These are phyloP conservation scores for Camellia granthamiana DNA, from an alignment of 148 eudicot genomes.

Conservation along the genomic window DNA sequence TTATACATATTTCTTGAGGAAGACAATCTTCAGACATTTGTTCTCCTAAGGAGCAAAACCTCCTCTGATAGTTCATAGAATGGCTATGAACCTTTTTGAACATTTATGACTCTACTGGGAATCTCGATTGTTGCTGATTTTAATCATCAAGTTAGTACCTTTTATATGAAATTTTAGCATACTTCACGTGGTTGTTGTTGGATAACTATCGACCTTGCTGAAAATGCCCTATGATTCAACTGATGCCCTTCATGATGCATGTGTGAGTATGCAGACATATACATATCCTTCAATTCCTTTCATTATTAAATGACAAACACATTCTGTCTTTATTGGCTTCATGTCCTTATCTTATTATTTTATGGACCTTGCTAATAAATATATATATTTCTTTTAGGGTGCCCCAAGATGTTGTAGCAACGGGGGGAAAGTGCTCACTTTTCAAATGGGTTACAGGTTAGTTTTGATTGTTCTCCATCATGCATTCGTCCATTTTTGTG, in stretches of 20 bases:
- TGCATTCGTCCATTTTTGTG: neutral
- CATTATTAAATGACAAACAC: neutral
- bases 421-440: constrained; percentile 87
- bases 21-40: neutral
- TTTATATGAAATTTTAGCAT: neutral
- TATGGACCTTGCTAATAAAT: constrained; percentile 8
- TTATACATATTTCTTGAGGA: neutral
- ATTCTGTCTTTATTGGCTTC: neutral
- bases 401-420: constrained; percentile 87
- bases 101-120: neutral
- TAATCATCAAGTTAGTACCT: neutral
- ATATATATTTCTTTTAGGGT: constrained; percentile 48
- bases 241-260: neutral
- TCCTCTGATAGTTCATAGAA: neutral
- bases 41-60: neutral
- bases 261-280: too few species aligned
- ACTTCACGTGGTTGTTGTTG: constrained; percentile 1
- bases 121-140: neutral
- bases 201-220: neutral
- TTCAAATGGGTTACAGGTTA: constrained; percentile 87
- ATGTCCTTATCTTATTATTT: neutral
- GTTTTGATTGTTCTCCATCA: constrained; percentile 5
- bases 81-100: neutral
- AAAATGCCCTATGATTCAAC: neutral
- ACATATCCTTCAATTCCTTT: neutral